These are phyloP conservation scores for Leptographium radiaticola DNA, from an alignment of 2,329 filamentous ascomycete genomes.

Conservation along the genomic window DNA sequence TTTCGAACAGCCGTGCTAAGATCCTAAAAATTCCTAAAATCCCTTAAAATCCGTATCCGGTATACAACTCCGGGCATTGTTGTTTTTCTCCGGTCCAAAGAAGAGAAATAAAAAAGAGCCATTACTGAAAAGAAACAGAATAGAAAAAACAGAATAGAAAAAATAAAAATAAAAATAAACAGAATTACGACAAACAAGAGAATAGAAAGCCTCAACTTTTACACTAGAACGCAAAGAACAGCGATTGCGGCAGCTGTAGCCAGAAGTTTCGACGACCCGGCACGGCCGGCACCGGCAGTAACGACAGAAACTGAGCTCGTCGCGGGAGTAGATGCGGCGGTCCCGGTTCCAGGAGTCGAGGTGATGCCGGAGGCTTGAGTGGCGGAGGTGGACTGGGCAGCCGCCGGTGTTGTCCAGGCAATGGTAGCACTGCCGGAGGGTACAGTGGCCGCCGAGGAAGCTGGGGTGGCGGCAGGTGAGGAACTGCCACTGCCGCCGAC, in stretches of 20 bases:
- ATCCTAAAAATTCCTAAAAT: no score
- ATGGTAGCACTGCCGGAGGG: not conserved
- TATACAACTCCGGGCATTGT: no score
- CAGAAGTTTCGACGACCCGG: conserved; percentile 37
- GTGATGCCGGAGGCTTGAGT: conserved; percentile 27
- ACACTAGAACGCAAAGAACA: conserved; percentile 37
- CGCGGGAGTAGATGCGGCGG: conserved; percentile 14
- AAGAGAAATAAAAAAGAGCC: not conserved
- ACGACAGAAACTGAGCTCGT: conserved; percentile 18
- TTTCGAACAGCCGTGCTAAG: no score
- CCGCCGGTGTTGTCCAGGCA: not conserved
- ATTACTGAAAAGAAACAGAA: not conserved
- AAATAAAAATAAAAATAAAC: not conserved
- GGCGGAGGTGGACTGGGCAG: not conserved
- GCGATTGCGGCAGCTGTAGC: conserved; percentile 37
- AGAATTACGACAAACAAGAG: not conserved
- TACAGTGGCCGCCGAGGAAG: not conserved
- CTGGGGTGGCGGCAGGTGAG: not conserved
- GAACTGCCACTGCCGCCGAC: not conserved
- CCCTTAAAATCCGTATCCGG: no score
- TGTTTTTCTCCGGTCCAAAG: not conserved
- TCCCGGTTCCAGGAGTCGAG: conserved; percentile 27
- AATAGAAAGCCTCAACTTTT: conserved; percentile 16
- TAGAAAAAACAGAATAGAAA: not conserved
- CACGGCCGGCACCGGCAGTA: conserved; percentile 36